Evolutionary conservation across 345 rosid genomes (phyloP).

Genomic region (Ceriops tagal): DNA sequence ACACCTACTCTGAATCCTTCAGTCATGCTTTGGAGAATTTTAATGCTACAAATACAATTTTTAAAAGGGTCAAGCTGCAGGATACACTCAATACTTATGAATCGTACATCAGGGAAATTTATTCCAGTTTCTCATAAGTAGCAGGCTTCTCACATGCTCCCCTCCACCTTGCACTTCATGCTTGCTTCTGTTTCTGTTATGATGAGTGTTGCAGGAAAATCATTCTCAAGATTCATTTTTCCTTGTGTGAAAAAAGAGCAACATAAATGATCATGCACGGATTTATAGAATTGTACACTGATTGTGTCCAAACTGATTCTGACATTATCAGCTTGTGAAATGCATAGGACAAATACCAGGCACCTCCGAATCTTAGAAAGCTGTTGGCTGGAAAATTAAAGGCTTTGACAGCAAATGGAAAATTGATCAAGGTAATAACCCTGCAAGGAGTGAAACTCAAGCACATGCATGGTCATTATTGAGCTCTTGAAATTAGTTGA

Average conservation of each 20-base stretch:
- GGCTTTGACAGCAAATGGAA: conserved; percentile 66
- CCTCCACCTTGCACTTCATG: no score
- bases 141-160: no score
- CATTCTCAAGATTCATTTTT: no score
- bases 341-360: conserved; percentile 66
- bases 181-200: no score
- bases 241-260: no score
- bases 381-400: conserved; percentile 70
- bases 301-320: conserved; percentile 16
- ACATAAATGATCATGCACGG: neutral
- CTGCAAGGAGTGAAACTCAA: neutral
- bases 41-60: neutral
- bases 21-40: neutral
- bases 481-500: conserved; percentile 2
- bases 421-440: conserved; percentile 66
- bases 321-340: conserved; percentile 17
- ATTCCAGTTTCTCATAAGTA: no score
- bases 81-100: no score
- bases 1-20: conserved; percentile 2
- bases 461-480: neutral
- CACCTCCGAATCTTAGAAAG: conserved; percentile 76
- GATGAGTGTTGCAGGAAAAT: no score
- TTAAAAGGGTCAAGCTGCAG: neutral
- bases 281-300: neutral
- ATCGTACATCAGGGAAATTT: no score